A percentile compares a stretch with the other conserved stretches of the same genome.
Evolutionary conservation across 2,329 filamentous ascomycete genomes (phyloP).

Genomic region (Trichoderma brevicompactum): DNA sequence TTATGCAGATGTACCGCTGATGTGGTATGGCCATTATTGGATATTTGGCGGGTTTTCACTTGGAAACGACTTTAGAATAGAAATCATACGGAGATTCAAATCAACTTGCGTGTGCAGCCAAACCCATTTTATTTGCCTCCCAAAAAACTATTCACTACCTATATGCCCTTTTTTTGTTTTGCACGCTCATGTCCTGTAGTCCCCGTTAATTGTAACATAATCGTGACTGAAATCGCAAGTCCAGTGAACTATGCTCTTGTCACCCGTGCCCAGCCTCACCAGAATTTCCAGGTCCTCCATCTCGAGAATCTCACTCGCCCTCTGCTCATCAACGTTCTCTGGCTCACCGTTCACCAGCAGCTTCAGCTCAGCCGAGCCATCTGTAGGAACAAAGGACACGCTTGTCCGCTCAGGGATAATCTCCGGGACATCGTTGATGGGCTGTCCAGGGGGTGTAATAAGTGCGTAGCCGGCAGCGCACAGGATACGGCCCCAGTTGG

Average conservation of each 20-base stretch:
- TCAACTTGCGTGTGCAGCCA: background rate
- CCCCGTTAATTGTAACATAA: conserved; percentile 72
- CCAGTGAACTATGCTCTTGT: conserved; percentile 74
- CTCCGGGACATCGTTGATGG: conserved; percentile 63
- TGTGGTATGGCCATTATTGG: background rate
- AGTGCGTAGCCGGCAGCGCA: conserved; percentile 87
- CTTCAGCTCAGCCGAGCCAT: conserved; percentile 77
- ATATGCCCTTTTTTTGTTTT: background rate
- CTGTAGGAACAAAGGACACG: conserved; percentile 77
- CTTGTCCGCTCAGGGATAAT: conserved; percentile 72
- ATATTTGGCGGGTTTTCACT: background rate
- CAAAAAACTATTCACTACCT: background rate
- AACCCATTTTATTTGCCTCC: background rate
- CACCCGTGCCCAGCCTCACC: conserved; percentile 71
- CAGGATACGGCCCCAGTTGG: conserved; percentile 97
- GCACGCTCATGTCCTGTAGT: conserved; percentile 62
- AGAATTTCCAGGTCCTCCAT: conserved; percentile 79
- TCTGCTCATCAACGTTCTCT: conserved; percentile 74
- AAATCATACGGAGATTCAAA: background rate
- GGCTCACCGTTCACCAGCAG: conserved; percentile 80
- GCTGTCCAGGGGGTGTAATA: conserved; percentile 61
- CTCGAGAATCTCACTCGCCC: conserved; percentile 77
- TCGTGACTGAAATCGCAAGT: conserved; percentile 88
- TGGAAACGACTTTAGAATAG: background rate
- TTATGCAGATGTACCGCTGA: background rate